A percentile compares a stretch with the other conserved stretches of the same genome.
Conservation (phyloP, 805 yeast genomes). For the Saturnispora saitoi region DNA sequence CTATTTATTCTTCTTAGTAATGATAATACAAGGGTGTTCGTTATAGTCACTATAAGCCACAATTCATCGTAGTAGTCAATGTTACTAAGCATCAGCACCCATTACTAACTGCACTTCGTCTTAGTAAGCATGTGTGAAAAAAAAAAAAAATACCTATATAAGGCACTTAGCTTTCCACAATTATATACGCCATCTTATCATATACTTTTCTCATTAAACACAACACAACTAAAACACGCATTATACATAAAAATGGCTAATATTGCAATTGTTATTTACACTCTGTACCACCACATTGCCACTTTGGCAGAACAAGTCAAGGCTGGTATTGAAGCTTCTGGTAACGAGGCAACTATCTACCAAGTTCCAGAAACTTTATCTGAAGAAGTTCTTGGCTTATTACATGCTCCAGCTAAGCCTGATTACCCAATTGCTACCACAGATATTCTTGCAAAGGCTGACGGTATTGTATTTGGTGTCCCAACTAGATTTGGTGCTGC, state of each 20-base stretch:
- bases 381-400: slow-evolving; percentile 42
- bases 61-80: too few relatives aligned
- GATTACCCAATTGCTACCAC: slow-evolving; percentile 54
- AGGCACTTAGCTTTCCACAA: neutral
- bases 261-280: slow-evolving; percentile 46
- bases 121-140: too few relatives aligned
- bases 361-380: slow-evolving; percentile 73
- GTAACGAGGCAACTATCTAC: slow-evolving; percentile 57
- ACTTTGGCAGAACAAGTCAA: slow-evolving; percentile 58
- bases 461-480: slow-evolving; percentile 76
- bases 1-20: too few relatives aligned
- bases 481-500: slow-evolving; percentile 80
- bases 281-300: slow-evolving; percentile 71
- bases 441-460: slow-evolving; percentile 54
- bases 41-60: too few relatives aligned
- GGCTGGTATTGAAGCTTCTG: slow-evolving; percentile 63
- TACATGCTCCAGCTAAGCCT: slow-evolving; percentile 62
- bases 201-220: too few relatives aligned
- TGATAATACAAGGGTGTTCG: too few relatives aligned
- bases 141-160: too few relatives aligned
- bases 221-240: neutral
- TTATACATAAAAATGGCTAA: slow-evolving; percentile 3
- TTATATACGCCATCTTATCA: neutral
- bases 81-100: too few relatives aligned
- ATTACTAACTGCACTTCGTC: too few relatives aligned